phyloP scores from a whole-genome alignment of 495 filamentous ascomycete genomes.

The Mytilinidion resinicola region DNA sequence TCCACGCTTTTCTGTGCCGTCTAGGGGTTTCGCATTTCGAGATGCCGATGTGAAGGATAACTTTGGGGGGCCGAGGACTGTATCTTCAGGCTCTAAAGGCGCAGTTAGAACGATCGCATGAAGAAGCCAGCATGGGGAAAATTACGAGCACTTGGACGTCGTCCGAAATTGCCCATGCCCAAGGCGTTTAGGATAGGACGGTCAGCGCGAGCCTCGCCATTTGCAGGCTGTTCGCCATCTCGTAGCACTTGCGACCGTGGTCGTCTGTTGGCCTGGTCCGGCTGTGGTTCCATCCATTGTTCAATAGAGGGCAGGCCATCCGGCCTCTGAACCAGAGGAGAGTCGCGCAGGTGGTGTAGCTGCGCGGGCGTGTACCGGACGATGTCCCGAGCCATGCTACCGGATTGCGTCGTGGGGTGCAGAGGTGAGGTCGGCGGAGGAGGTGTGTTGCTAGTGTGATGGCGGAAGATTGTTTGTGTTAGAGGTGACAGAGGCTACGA shows the following conservation, averaged over 20 bases:
- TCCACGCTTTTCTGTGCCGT: slow-evolving; percentile 11
- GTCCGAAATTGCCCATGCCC: slow-evolving; percentile 51
- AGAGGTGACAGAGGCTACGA: background rate
- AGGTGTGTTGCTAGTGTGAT: background rate
- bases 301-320: slow-evolving; percentile 74
- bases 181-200: slow-evolving; percentile 8
- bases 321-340: slow-evolving; percentile 80
- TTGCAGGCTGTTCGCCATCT: slow-evolving; percentile 9
- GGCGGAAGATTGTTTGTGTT: background rate
- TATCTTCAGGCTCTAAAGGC: slow-evolving; percentile 60
- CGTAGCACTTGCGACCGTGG: slow-evolving; percentile 9
- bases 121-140: slow-evolving; percentile 17
- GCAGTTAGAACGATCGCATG: slow-evolving; percentile 9
- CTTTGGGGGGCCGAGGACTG: slow-evolving; percentile 83
- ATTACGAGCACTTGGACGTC: slow-evolving; percentile 54
- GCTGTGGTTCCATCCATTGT: slow-evolving; percentile 82
- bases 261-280: slow-evolving; percentile 16
- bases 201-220: slow-evolving; percentile 15
- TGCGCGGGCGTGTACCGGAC: slow-evolving; percentile 74
- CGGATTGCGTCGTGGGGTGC: background rate
- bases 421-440: slow-evolving; percentile 1
- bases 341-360: slow-evolving; percentile 69
- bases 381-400: slow-evolving; percentile 28
- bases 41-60: slow-evolving; percentile 81
- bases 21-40: slow-evolving; percentile 17